Conservation (phyloP, 2,329 filamentous ascomycete genomes). For the Macrophomina tecta region DNA sequence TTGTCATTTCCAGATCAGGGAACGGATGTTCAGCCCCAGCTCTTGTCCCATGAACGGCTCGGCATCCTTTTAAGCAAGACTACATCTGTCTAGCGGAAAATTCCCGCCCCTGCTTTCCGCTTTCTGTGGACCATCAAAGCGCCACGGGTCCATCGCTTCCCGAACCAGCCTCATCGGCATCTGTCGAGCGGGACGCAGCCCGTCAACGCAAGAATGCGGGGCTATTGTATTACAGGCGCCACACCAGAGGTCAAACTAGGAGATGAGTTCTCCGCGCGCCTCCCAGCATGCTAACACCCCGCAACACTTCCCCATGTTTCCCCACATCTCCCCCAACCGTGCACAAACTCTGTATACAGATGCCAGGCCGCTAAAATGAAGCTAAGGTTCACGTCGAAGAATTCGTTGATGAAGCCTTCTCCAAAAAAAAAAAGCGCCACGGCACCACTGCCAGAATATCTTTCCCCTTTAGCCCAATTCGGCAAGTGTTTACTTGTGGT, state of each 20-base stretch:
- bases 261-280: background rate
- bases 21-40: background rate
- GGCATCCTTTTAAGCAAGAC: background rate
- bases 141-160: background rate
- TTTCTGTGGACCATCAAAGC: background rate
- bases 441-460: background rate
- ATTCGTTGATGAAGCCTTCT: background rate
- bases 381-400: background rate
- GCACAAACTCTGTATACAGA: background rate
- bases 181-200: background rate
- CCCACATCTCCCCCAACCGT: background rate
- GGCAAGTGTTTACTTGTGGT: background rate
- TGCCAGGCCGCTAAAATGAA: background rate
- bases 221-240: background rate
- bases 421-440: background rate
- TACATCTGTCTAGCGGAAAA: background rate
- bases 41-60: background rate
- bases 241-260: background rate
- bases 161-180: background rate
- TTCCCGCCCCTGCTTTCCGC: background rate
- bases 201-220: background rate
- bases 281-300: background rate
- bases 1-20: background rate
- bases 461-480: background rate
- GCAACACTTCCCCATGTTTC: conserved; percentile 8